Evolutionary conservation across 768 basidiomycete genomes (phyloP).

Genomic region (Lepiota brunneoincarnata): DNA sequence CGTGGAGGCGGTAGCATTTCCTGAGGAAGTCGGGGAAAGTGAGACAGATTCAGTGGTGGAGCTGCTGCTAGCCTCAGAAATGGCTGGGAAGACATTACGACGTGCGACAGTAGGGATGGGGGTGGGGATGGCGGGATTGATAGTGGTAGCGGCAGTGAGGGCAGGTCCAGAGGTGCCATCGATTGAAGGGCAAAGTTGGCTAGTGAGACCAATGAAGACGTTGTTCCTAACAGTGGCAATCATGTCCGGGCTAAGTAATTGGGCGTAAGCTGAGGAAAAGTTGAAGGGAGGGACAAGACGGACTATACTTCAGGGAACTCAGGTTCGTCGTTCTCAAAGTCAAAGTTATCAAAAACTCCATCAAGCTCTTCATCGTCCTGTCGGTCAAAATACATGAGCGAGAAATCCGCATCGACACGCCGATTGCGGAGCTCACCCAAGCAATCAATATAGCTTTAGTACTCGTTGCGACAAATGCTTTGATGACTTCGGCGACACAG

Average conservation of each 20-base stretch:
- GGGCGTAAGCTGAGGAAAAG: too few relatives aligned
- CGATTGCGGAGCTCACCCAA: conserved; percentile 7
- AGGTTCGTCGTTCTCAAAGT: conserved; percentile 10
- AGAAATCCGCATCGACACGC: too few relatives aligned
- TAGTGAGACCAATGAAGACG: neutral
- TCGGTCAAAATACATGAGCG: too few relatives aligned
- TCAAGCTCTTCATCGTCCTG: conserved; percentile 7
- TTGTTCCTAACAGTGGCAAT: conserved; percentile 8
- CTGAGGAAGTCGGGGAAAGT: neutral
- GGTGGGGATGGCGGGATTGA: neutral
- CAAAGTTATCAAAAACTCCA: conserved; percentile 12
- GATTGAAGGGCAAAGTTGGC: neutral
- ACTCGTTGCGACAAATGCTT: conserved; percentile 7
- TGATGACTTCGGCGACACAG: conserved; percentile 11
- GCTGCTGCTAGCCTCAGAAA: neutral
- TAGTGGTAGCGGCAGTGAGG: neutral
- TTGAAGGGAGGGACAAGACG: neutral
- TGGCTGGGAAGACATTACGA: neutral
- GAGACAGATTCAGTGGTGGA: too few relatives aligned
- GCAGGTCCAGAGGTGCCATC: neutral
- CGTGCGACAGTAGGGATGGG: neutral
- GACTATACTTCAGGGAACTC: conserved; percentile 8
- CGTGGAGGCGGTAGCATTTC: neutral
- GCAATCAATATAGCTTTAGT: conserved; percentile 5
- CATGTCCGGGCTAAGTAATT: conserved; percentile 12